Evolutionary conservation across 1,139 yeast genomes (phyloP), one percentile per base, ranked within the genome.

Genomic region (Hyphopichia buzzinii): DNA sequence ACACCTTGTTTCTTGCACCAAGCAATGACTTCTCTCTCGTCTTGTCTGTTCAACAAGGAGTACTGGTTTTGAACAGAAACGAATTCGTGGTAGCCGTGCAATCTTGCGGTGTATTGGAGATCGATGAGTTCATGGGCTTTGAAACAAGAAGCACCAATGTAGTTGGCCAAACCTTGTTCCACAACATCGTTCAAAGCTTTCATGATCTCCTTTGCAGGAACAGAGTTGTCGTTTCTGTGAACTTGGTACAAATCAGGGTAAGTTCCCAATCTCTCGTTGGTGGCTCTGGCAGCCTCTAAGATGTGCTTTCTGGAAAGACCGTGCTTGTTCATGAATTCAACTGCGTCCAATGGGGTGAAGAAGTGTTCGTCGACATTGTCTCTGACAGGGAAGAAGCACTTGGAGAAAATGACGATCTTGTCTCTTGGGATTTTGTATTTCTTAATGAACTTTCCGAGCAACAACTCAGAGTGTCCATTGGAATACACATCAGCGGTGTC

Each of bases 1-100:
- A 44, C 36, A 14, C 34, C 35, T 29, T 29, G 31, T 26, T 54
- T 52, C 52, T 35, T 23, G 26, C 36, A 34, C 74, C 77, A 45
- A 65, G 67, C 42, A 78, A 72, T 74, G 77, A 78, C 66, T 48
- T 79, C 84, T 26, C 76, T 57, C 49, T 79, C 85, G 37, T 79
- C 84, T 48, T 78, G 83, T 7, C 23, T 62, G 52, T 74, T 67
- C 7, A 35, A 27, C n/a, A 35, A 31, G 12, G 23, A 11, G 54
- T 76, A 76, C 50, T 63, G 72, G 46, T 72, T 72, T 54, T 79
- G 84, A 81, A 79, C 77, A 33, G 77, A 65, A 41, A 77, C 63
- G 45, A 79, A 79, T 53, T 76, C 76, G 43, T 68, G 67, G 79
- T 78, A 76, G 3, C 70, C 68, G 45, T 67, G 44, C 43, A 57